Evolutionary conservation across 2,329 filamentous ascomycete genomes (phyloP).

Genomic region (Pseudogymnoascus sp.): DNA sequence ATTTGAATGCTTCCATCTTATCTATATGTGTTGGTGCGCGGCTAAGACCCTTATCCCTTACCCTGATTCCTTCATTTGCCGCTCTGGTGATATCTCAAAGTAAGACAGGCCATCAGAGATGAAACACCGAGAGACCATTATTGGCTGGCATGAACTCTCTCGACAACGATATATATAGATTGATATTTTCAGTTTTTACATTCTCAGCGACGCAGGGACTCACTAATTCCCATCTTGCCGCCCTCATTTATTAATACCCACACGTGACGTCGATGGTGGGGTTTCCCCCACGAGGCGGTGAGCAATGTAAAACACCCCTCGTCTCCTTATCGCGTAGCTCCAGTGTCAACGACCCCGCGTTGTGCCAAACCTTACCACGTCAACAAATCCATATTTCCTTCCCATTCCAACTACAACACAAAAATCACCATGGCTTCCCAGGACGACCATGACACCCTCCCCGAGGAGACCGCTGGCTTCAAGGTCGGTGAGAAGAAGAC

Average conservation of each 20-base stretch:
- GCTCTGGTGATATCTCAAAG: background rate
- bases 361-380: background rate
- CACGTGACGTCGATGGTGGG: conserved; percentile 4
- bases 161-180: background rate
- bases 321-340: conserved; percentile 2
- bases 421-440: conserved; percentile 49
- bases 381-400: conserved; percentile 10
- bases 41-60: conserved; percentile 1
- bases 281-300: conserved; percentile 8
- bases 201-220: background rate
- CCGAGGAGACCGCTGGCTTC: conserved; percentile 89
- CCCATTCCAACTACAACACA: conserved; percentile 6
- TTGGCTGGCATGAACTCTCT: background rate
- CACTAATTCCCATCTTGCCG: background rate
- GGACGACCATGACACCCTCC: conserved; percentile 72
- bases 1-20: background rate
- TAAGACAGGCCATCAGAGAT: background rate
- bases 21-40: background rate
- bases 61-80: background rate
- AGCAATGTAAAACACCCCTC: conserved; percentile 9
- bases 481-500: conserved; percentile 99
- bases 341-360: conserved; percentile 3
- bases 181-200: background rate
- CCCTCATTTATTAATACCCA: conserved; percentile 4
- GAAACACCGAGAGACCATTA: background rate